A percentile compares a stretch with the other conserved stretches of the same genome.
Evolutionary conservation across 352 stramenopile genomes (phyloP).

Genomic region (Globisporangium solare): DNA sequence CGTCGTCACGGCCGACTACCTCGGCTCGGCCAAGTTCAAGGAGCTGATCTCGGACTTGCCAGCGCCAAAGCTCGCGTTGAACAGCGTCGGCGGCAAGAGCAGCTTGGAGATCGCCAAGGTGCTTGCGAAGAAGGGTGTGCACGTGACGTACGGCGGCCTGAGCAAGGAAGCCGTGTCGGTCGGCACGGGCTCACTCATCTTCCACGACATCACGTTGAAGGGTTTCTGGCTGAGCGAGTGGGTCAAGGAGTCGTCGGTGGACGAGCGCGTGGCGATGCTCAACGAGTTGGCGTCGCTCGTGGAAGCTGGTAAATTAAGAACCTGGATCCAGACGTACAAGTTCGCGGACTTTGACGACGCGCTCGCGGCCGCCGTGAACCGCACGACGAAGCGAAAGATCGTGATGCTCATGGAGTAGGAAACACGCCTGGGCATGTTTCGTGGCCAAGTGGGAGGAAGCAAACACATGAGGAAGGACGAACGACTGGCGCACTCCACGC

Average conservation of each 20-base stretch:
- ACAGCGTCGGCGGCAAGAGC: conserved; percentile 72
- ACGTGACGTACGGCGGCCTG: conserved; percentile 82
- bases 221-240: conserved; percentile 86
- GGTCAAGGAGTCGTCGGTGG: conserved; percentile 57
- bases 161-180: conserved; percentile 64
- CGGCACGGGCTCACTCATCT: conserved; percentile 73
- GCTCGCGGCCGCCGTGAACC: conserved; percentile 61
- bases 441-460: too few species aligned
- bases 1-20: conserved; percentile 66
- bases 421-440: background rate
- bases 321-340: conserved; percentile 86
- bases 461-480: too few species aligned
- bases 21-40: conserved; percentile 80
- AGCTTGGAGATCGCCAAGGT: conserved; percentile 64
- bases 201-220: conserved; percentile 86
- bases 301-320: conserved; percentile 70
- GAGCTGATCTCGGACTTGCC: conserved; percentile 78
- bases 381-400: conserved; percentile 82
- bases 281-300: conserved; percentile 59
- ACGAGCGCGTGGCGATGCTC: conserved; percentile 66
- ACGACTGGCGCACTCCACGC: background rate
- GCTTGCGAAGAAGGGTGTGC: conserved; percentile 69
- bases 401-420: conserved; percentile 77
- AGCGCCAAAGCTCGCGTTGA: conserved; percentile 80
- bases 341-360: conserved; percentile 81